phyloP scores from a whole-genome alignment of 78 protist genomes.

The Isochrysis galbana region DNA sequence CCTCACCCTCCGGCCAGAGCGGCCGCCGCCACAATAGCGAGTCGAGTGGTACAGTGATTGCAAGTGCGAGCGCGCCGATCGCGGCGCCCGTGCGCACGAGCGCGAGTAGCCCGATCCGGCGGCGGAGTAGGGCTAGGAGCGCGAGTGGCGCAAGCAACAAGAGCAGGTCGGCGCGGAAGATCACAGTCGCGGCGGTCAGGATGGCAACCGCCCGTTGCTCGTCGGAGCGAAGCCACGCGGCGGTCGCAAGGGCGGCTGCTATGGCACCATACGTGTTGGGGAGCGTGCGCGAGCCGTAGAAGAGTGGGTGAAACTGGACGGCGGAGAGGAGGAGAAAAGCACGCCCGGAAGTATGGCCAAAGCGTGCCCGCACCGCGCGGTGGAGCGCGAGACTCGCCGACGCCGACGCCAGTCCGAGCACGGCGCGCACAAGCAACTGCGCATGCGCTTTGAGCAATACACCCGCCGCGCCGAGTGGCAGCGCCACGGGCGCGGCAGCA shows the following conservation, averaged over 20 bases:
- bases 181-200: constrained; percentile 38
- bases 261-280: constrained; percentile 87
- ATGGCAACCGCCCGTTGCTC: not conserved
- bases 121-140: not conserved
- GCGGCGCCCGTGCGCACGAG: constrained; percentile 26
- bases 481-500: not conserved
- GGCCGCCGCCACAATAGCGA: constrained; percentile 73
- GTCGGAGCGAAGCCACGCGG: constrained; percentile 50
- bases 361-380: not conserved
- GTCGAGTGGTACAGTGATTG: constrained; percentile 57
- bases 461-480: not conserved
- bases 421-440: not conserved
- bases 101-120: not conserved
- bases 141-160: constrained; percentile 40
- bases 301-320: constrained; percentile 77
- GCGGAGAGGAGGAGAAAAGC: constrained; percentile 40
- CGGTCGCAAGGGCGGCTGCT: constrained; percentile 45
- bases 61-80: not conserved
- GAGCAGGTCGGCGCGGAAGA: constrained; percentile 67
- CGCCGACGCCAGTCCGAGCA: not conserved
- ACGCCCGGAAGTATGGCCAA: not conserved
- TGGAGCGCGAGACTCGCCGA: not conserved
- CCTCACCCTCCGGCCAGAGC: constrained; percentile 85
- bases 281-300: constrained; percentile 82
- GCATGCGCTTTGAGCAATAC: not conserved